phyloP scores from a whole-genome alignment of 1,139 yeast genomes.

The Suhomyces ambrosiae region DNA sequence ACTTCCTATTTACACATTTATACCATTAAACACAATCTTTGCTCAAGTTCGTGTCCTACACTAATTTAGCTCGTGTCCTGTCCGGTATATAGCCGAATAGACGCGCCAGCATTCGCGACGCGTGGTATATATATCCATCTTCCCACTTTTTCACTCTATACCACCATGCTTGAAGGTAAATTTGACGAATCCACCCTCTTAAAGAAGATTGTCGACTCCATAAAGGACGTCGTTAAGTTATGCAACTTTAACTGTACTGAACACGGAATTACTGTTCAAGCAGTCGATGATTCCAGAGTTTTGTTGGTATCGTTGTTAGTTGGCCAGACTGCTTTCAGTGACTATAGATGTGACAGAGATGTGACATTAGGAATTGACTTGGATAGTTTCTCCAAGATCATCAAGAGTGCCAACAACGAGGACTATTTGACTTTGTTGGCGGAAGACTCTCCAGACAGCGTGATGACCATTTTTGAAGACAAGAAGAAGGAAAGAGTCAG shows the following conservation, averaged over 20 bases:
- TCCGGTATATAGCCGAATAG: too few species aligned
- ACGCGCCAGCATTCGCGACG: too few species aligned
- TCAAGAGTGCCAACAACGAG: constrained; percentile 88
- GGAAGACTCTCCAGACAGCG: constrained; percentile 85
- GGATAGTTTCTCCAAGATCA: constrained; percentile 80
- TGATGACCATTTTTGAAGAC: constrained; percentile 86
- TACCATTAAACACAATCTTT: too few species aligned
- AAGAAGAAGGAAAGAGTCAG: constrained; percentile 87
- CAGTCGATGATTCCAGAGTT: constrained; percentile 97
- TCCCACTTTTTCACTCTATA: neutral
- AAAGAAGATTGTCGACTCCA: constrained; percentile 89
- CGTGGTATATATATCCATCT: neutral
- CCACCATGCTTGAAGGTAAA: constrained; percentile 90
- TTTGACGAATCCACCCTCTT: constrained; percentile 89
- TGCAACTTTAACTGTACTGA: constrained; percentile 97
- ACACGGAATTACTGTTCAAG: constrained; percentile 93
- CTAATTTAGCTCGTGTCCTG: too few species aligned
- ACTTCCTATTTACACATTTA: too few species aligned
- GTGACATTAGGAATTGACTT: constrained; percentile 91
- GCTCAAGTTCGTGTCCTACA: too few species aligned
- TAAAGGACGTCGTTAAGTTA: constrained; percentile 88
- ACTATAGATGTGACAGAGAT: constrained; percentile 94
- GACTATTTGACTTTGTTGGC: constrained; percentile 89
- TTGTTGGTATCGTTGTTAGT: constrained; percentile 85
- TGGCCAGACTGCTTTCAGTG: constrained; percentile 88